A percentile compares a stretch with the other conserved stretches of the same genome.
Evolutionary conservation across 75 land plant genomes (phyloP).

Genomic region (Pinus taeda): DNA sequence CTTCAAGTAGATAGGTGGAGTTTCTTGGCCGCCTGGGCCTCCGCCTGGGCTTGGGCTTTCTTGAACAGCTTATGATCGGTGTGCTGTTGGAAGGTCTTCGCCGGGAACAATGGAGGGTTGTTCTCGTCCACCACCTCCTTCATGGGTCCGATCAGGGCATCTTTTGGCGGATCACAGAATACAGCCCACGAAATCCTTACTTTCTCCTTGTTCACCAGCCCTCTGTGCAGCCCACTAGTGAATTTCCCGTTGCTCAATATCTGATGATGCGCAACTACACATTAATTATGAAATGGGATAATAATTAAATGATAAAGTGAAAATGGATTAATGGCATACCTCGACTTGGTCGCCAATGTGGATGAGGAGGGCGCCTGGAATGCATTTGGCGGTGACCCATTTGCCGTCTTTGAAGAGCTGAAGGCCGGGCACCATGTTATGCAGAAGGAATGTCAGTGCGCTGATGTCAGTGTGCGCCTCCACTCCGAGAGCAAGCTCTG

Average conservation of each 20-base stretch:
- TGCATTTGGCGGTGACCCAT: conserved; percentile 56
- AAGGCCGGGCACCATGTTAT: conserved; percentile 70
- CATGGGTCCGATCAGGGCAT: conserved; percentile 3
- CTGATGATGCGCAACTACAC: neutral
- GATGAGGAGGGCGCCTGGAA: conserved; percentile 60
- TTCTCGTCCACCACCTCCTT: conserved; percentile 15
- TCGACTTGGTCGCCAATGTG: conserved; percentile 75
- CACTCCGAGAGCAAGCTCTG: conserved; percentile 79
- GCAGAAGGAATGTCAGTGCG: conserved; percentile 62
- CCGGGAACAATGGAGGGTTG: neutral
- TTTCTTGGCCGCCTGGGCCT: neutral
- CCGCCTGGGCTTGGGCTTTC: neutral
- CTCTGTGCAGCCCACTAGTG: conserved; percentile 34
- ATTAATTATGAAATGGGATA: no score
- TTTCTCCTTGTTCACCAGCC: conserved; percentile 24
- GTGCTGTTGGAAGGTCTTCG: conserved; percentile 16
- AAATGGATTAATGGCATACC: conserved; percentile 4
- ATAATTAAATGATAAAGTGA: no score
- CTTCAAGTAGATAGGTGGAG: no score
- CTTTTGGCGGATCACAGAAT: conserved; percentile 14
- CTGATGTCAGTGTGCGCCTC: conserved; percentile 72
- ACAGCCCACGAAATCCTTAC: conserved; percentile 22
- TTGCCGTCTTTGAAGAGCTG: conserved; percentile 49
- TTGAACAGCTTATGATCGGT: neutral
- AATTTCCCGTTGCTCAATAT: conserved; percentile 27